A percentile compares a stretch with the other conserved stretches of the same genome.
phyloP scores from a whole-genome alignment of 108 stramenopile species.

The Cyclotella atomus region DNA sequence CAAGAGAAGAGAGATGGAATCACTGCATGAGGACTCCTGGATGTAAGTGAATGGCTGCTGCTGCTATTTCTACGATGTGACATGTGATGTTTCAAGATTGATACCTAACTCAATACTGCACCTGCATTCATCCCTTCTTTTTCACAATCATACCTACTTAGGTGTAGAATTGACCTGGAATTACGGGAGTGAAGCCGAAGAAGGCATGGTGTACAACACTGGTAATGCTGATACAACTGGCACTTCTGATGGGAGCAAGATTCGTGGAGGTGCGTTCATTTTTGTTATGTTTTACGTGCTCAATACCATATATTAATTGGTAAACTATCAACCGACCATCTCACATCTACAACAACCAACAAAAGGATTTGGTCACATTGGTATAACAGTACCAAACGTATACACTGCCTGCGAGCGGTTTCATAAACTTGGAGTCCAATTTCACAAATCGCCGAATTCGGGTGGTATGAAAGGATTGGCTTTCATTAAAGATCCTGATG shows the following conservation, averaged over 20 bases:
- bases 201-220: constrained; percentile 52
- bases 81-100: not conserved
- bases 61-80: not conserved
- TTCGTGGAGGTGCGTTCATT: constrained; percentile 45
- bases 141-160: not conserved
- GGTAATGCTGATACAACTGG: constrained; percentile 62
- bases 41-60: constrained; percentile 19
- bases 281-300: no score
- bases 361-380: constrained; percentile 52
- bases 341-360: not conserved
- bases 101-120: no score
- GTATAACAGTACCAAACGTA: constrained; percentile 56
- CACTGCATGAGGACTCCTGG: constrained; percentile 59
- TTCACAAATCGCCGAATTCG: constrained; percentile 52
- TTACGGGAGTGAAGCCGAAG: constrained; percentile 51
- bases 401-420: constrained; percentile 53
- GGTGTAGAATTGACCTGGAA: constrained; percentile 57
- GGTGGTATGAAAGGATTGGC: constrained; percentile 65
- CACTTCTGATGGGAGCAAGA: constrained; percentile 36
- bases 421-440: constrained; percentile 30
- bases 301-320: not conserved
- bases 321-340: no score
- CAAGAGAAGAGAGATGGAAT: constrained; percentile 31
- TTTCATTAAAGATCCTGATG: constrained; percentile 59
- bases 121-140: no score